Base-by-base conservation (phyloP, 164 flowering plant species). In the Stephania cephalantha region DNA sequence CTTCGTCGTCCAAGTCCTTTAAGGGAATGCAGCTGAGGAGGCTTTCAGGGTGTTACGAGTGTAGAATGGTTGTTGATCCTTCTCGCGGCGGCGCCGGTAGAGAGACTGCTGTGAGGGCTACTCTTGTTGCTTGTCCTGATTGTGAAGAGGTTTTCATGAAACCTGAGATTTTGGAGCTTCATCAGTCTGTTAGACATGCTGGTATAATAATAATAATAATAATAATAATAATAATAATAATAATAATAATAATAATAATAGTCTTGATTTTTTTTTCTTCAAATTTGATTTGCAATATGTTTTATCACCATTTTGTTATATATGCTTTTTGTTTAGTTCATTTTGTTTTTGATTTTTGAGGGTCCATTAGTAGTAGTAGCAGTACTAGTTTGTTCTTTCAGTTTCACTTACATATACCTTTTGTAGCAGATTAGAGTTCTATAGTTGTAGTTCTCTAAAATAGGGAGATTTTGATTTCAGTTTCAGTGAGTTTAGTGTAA, bases 21-120 rank as follows among this genome's bases (percentile, higher is more conserved):
- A 87, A 86, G 77, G 93, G 88, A 70, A 90, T 87, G 88, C 88
- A 86, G 1, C 84, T 92, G 53, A 83, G 91, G 79, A 89, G 90
- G 73, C 77, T 94, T 71, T 90, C 96, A 8, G 97, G 97, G 12
- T 94, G 98, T 74, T 94, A 91, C 81, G 98, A 94, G 79, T 92
- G 98, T 73, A 84, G 88, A 79, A 86, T 89, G 92, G 94, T 92
- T 77, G 88, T 89, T 61, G 98, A 94, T 76, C 98, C 95, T 69
- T 87, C 89, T 79, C 85, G 81, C 78, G 91, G 90, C 2, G 68
- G 86, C 72, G 78, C 89, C 42, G 42, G 42, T 42, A 88, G 89
- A 79, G 87, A 87, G 69, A 87, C 96, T 79, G 87, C 91, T 76
- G 80, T 88, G 17, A 88, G 91, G 81, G 65, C 83, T 44, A 80